Conservation (phyloP, 2,329 filamentous ascomycete genomes). For the Sporothrix inflata region DNA sequence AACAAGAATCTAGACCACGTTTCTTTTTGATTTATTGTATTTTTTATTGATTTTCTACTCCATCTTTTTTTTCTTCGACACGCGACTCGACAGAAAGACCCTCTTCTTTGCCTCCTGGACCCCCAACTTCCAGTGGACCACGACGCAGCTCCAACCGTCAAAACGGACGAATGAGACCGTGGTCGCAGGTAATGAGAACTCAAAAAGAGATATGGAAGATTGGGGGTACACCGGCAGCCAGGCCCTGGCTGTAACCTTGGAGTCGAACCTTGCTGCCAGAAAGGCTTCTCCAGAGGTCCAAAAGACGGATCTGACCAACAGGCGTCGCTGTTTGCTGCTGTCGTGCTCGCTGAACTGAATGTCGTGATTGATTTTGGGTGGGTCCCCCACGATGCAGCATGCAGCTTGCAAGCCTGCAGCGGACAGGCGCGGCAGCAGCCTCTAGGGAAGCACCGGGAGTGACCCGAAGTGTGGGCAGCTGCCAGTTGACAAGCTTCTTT, state of each 20-base stretch:
- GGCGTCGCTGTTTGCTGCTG: not conserved
- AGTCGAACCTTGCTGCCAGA: not conserved
- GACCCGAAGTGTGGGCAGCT: not conserved
- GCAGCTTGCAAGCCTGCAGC: not conserved
- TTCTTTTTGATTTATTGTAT: not conserved
- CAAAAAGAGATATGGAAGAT: not conserved
- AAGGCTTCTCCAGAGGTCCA: not conserved
- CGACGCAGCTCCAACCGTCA: not conserved
- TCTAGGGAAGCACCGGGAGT: constrained; percentile 12
- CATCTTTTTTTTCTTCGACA: not conserved
- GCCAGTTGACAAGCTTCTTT: not conserved
- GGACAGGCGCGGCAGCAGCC: not conserved
- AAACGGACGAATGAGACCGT: not conserved
- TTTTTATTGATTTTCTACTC: not conserved
- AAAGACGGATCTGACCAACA: not conserved
- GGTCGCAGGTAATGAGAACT: not conserved
- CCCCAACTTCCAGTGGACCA: constrained; percentile 1
- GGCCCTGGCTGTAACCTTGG: not conserved
- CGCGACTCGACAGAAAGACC: not conserved
- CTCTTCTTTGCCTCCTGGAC: not conserved
- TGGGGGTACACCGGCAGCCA: not conserved
- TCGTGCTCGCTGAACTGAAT: constrained; percentile 5
- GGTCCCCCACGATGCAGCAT: not conserved
- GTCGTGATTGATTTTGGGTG: constrained; percentile 10
- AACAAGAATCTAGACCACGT: not conserved